Base-by-base conservation (phyloP, 495 filamentous ascomycete genomes). In the Glarea lozoyensis region DNA sequence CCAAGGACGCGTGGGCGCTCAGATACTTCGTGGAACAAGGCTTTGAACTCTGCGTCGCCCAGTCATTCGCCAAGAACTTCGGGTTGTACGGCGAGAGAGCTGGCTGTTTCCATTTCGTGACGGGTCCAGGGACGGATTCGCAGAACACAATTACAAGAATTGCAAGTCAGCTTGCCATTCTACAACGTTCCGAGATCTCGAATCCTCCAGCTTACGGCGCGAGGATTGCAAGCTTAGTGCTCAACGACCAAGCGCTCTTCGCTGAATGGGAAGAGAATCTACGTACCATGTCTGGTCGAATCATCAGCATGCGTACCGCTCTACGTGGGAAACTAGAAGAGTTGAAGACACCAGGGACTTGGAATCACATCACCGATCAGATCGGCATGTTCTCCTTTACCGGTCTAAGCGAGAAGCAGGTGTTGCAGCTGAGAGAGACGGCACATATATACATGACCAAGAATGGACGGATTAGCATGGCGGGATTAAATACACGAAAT, bases 351-450 rank as follows among this genome's bases (percentile, higher is more conserved):
- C 89, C 90, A 0, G 93, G 92, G 3, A 79, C 73, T 10, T 98
- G 92, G 92, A 82, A 86, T 44, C 92, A 99, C 63, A 94, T 99
- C 59, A 94, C 88, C 7, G 82, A 92, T 48, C 92, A 99, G 73
- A 99, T 99, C 61, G 92, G 92, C 55, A 99, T 99, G 92, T 99
- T 99, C 67, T 89, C 83, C 58, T 99, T 93, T 61, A 99, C 92
- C 2, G 92, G 92, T 0, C 60, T 99, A 61, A 80, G 59, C 1
- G 90, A 96, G 70, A 57, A 70, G 37, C 92, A 99, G 63, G 92
- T 94, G n/a, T 54, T 76, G 62, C 76, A 79, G 61, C 58, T 99
- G 47, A 71, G 86, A 40, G 75, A 81, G 36, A 81, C 90, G 50
- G 82, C 69, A 54, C 93, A 97, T 58, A 73, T 99, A 27, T 99